Conservation (phyloP, 257 asterid species). For the Linaria vulgaris region DNA sequence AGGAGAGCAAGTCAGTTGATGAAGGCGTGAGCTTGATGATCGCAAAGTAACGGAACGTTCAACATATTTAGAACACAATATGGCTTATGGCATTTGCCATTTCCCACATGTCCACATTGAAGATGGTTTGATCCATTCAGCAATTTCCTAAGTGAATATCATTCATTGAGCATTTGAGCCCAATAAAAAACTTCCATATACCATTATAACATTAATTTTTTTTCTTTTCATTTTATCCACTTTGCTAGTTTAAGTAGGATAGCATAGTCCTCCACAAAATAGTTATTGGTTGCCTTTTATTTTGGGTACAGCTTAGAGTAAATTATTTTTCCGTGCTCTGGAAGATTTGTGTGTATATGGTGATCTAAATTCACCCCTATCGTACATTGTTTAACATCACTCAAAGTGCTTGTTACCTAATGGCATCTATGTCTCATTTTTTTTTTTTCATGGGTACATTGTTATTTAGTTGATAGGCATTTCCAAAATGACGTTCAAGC, state of each 20-base stretch:
- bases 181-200: conserved; percentile 21
- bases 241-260: conserved; percentile 33
- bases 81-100: not conserved
- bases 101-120: not conserved
- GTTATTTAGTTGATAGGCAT: too few species aligned
- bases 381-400: conserved; percentile 34
- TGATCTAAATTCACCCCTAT: conserved; percentile 26
- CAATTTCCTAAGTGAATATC: conserved; percentile 24
- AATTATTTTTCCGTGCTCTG: conserved; percentile 17
- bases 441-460: too few species aligned
- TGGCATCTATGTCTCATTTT: too few species aligned
- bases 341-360: conserved; percentile 26
- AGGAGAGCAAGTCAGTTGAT: conserved; percentile 61
- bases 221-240: conserved; percentile 9
- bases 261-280: conserved; percentile 31
- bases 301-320: conserved; percentile 26
- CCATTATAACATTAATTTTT: conserved; percentile 11
- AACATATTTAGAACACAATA: not conserved
- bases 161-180: conserved; percentile 18
- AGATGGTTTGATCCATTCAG: conserved; percentile 1
- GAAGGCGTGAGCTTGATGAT: not conserved
- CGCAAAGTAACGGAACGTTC: not conserved
- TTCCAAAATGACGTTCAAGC: too few species aligned
- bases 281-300: conserved; percentile 24
- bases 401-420: not conserved